These are phyloP conservation scores for Boletus subcaerulescens DNA, from an alignment of 768 basidiomycete species.

Conservation along the genomic window DNA sequence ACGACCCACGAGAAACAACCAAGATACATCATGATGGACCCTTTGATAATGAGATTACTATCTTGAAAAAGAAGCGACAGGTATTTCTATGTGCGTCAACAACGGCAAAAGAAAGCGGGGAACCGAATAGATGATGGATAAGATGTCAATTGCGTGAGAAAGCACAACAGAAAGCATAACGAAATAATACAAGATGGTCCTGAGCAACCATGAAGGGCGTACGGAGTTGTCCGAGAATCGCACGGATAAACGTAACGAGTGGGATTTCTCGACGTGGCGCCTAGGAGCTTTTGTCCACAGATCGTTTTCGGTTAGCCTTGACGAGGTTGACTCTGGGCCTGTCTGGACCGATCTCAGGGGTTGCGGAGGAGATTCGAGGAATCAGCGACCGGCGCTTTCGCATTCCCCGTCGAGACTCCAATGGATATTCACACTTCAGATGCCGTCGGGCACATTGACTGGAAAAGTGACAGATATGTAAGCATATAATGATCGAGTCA, in stretches of 20 bases:
- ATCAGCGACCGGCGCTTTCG: conserved; percentile 41
- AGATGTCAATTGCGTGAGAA: conserved; percentile 17
- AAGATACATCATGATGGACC: conserved; percentile 11
- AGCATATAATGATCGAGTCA: conserved; percentile 16
- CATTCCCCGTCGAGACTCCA: conserved; percentile 68
- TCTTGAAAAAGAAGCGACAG: background rate
- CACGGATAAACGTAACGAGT: conserved; percentile 8
- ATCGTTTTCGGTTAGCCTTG: conserved; percentile 29
- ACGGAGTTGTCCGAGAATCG: conserved; percentile 4
- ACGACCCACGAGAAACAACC: conserved; percentile 18
- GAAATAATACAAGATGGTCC: conserved; percentile 7
- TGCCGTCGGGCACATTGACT: conserved; percentile 74
- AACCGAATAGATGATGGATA: conserved; percentile 34
- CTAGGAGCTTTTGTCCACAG: conserved; percentile 26
- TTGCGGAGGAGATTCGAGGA: conserved; percentile 26
- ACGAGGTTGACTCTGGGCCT: conserved; percentile 21
- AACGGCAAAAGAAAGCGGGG: conserved; percentile 17
- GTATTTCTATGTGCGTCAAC: conserved; percentile 23
- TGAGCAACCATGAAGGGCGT: background rate
- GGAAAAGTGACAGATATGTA: conserved; percentile 21
- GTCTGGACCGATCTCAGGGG: conserved; percentile 25
- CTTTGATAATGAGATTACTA: conserved; percentile 12
- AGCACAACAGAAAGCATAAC: conserved; percentile 25
- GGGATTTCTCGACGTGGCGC: background rate
- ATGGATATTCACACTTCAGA: conserved; percentile 68